A percentile compares a stretch with the other conserved stretches of the same genome.
phyloP scores from a whole-genome alignment of 2,329 filamentous ascomycete genomes.

The Venturia carpophila region DNA sequence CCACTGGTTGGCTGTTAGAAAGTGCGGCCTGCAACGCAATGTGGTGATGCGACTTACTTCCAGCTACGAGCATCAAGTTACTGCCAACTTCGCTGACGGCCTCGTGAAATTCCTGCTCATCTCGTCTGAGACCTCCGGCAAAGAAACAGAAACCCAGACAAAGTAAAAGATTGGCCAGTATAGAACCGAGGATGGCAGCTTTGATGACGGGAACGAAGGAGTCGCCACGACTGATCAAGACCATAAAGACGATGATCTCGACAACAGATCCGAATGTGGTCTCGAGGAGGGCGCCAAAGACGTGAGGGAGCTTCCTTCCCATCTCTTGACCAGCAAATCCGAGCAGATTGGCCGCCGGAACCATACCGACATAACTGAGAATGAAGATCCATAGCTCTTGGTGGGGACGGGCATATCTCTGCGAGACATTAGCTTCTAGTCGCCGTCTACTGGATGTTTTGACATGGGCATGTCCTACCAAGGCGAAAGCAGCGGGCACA shows the following conservation, averaged over 20 bases:
- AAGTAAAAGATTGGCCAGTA: slow-evolving; percentile 72
- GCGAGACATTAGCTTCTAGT: slow-evolving; percentile 13
- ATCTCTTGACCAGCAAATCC: slow-evolving; percentile 68
- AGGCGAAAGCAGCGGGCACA: slow-evolving; percentile 62
- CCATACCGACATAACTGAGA: slow-evolving; percentile 68
- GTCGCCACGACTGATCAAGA: slow-evolving; percentile 50
- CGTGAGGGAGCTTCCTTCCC: slow-evolving; percentile 67
- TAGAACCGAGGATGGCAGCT: slow-evolving; percentile 75
- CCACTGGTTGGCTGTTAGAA: slow-evolving; percentile 31
- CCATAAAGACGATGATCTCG: slow-evolving; percentile 76
- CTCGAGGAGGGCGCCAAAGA: slow-evolving; percentile 55
- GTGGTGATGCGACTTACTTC: slow-evolving; percentile 40
- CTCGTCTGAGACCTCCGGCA: slow-evolving; percentile 59
- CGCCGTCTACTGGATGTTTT: slow-evolving; percentile 14
- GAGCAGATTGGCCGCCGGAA: slow-evolving; percentile 66
- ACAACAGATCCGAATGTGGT: slow-evolving; percentile 62
- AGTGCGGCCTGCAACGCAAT: slow-evolving; percentile 32
- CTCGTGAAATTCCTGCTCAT: slow-evolving; percentile 64
- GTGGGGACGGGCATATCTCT: slow-evolving; percentile 47
- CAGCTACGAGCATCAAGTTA: slow-evolving; percentile 69
- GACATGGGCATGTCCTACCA: slow-evolving; percentile 35
- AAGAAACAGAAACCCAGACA: slow-evolving; percentile 78
- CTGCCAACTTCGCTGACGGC: slow-evolving; percentile 72
- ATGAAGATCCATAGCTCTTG: slow-evolving; percentile 58
- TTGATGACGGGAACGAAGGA: slow-evolving; percentile 60